Percentiles rank a stretch among this genome's conserved stretches.
Evolutionary conservation across 2,329 filamentous ascomycete genomes (phyloP).

Genomic region (Monilinia fructicola): DNA sequence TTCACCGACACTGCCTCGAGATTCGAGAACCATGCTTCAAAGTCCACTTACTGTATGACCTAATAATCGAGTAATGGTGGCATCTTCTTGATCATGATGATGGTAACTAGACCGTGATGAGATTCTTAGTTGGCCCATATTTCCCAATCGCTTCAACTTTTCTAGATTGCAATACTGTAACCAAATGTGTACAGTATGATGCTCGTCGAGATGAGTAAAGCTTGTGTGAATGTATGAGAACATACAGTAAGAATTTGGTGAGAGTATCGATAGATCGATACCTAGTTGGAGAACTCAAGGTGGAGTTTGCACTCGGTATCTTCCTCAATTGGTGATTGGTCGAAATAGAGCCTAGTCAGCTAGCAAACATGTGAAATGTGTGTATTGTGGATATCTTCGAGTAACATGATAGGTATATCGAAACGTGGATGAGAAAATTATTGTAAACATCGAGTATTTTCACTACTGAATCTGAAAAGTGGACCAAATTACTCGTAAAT

Average conservation of each 20-base stretch:
- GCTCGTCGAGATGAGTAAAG: conserved; percentile 1
- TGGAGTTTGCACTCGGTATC: not conserved
- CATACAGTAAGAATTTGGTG: not conserved
- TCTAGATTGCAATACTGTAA: not conserved
- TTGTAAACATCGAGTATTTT: not conserved
- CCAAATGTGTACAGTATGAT: not conserved
- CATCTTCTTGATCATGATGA: not conserved
- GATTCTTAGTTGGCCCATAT: not conserved
- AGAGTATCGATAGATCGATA: not conserved
- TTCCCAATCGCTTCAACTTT: not conserved
- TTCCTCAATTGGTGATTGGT: conserved; percentile 13
- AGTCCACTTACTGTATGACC: conserved; percentile 1
- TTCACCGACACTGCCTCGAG: conserved; percentile 20
- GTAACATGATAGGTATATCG: conserved; percentile 3
- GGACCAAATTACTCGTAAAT: not conserved
- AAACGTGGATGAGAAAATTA: not conserved
- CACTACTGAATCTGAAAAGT: conserved; percentile 1
- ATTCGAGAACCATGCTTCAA: conserved; percentile 18
- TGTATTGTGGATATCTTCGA: not conserved
- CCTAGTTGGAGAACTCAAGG: not conserved
- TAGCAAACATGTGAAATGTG: conserved; percentile 6
- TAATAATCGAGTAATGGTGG: not conserved
- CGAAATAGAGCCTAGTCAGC: conserved; percentile 9
- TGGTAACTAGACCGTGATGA: not conserved
- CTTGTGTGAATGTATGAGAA: not conserved